phyloP scores from a whole-genome alignment of 441 rosid species.

The Biscutella laevigata region DNA sequence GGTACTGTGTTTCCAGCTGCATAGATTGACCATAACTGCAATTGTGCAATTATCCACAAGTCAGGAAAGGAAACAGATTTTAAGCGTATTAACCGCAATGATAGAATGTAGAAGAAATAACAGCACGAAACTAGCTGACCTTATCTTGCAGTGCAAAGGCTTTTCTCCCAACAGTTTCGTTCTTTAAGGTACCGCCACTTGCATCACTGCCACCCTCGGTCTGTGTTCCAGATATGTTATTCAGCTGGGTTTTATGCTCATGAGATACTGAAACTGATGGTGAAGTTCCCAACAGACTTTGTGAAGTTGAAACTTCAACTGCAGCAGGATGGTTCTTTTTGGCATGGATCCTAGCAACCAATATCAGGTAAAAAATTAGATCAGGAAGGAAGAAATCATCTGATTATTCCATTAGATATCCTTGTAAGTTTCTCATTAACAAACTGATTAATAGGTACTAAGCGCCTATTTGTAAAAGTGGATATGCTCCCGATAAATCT shows the following conservation, averaged over 20 bases:
- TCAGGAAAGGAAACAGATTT: background rate
- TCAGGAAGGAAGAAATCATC: conserved; percentile 10
- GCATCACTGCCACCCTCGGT: conserved; percentile 36
- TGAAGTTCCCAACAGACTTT: conserved; percentile 27
- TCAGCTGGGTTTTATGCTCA: conserved; percentile 38
- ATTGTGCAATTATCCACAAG: too few species aligned
- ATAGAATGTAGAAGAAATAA: background rate
- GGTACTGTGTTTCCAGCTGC: conserved; percentile 99
- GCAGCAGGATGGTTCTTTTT: conserved; percentile 28
- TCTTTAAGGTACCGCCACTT: conserved; percentile 41
- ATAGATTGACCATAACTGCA: conserved; percentile 92
- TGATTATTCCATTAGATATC: background rate
- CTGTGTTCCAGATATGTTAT: conserved; percentile 33
- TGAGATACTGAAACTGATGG: conserved; percentile 8
- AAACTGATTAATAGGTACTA: background rate
- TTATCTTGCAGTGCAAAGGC: conserved; percentile 94
- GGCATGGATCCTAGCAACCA: conserved; percentile 38
- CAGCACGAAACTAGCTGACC: conserved; percentile 34
- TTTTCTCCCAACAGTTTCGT: conserved; percentile 65
- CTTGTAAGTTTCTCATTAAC: background rate
- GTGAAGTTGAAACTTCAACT: conserved; percentile 33
- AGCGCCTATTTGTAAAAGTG: background rate
- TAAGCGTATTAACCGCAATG: background rate
- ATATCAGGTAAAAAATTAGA: background rate
- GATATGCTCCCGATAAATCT: background rate